These are phyloP conservation scores for Asterochloris erici DNA, from an alignment of 139 green algal species.

Conservation along the genomic window DNA sequence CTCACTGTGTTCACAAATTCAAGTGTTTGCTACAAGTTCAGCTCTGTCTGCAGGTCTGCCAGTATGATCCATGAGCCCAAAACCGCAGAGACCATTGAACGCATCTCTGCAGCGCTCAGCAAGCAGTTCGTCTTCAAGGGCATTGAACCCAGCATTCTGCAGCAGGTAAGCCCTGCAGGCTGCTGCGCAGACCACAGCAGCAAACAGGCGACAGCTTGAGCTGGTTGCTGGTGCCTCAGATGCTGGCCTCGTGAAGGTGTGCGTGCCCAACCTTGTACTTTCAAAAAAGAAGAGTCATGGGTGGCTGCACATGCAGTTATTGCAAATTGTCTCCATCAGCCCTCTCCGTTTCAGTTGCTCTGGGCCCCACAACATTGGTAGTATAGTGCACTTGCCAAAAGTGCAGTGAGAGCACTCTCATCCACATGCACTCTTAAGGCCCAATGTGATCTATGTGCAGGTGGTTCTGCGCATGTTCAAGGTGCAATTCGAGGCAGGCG, in stretches of 20 bases:
- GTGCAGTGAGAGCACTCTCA: neutral
- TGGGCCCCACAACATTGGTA: too few relatives aligned
- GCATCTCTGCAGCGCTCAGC: conserved; percentile 48
- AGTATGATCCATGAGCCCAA: conserved; percentile 16
- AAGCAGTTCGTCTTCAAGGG: conserved; percentile 63
- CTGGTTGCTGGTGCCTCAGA: too few relatives aligned
- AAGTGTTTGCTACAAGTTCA: neutral
- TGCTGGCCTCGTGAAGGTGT: too few relatives aligned
- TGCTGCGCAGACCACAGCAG: neutral
- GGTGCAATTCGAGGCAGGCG: conserved; percentile 44
- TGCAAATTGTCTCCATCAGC: neutral
- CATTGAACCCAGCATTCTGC: conserved; percentile 46
- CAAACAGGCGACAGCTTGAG: too few relatives aligned
- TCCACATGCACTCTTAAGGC: neutral
- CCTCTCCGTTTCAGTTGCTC: too few relatives aligned
- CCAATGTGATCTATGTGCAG: neutral
- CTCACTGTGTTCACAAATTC: too few relatives aligned
- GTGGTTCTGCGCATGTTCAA: conserved; percentile 47
- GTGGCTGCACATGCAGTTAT: neutral
- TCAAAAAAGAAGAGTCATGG: neutral
- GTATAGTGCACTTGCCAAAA: too few relatives aligned
- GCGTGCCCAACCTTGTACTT: neutral
- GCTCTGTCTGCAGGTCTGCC: neutral
- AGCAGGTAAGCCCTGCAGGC: conserved; percentile 30
- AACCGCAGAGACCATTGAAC: conserved; percentile 42